Base-by-base conservation (phyloP, 1,284 basidiomycete species). In the Moesziomyces parantarcticus region DNA sequence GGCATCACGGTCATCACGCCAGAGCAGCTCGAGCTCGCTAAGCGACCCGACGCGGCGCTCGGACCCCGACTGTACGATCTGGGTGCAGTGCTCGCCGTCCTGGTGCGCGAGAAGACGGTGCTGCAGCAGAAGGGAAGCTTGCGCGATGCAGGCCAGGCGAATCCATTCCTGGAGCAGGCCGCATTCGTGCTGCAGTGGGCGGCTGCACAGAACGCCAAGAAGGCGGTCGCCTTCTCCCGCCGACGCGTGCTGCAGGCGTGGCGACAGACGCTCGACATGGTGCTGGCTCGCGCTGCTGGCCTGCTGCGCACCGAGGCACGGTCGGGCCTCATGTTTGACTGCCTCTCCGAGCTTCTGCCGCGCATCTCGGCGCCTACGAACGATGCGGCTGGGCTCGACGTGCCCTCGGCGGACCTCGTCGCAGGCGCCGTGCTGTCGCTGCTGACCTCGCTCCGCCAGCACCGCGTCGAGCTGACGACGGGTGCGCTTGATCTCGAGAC, bases 361-460 rank as follows among this genome's bases (percentile, higher is more conserved):
- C 70, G 75, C 22, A 73, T 83, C 20, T 52, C 59, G n/a, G 50
- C 64, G 21, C 57, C 77, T 20, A 66, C 69, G 9, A 69, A 55
- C 9, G 72, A 79, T 32, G 71, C 56, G 20, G 77, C 78, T 22
- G 58, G 55, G 26, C 41, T 53, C 25, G 88, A 91, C 40, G 89
- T 91, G 50, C 87, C 89, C 1, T 92, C 93, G 0, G 88, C 91
- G 3, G 88, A 94, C 34, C 85, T 96, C 7, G 87, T 97, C 3
- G 90, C 92, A 1, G 93, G 96, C 77, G 89, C 90, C 0, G 88
- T 92, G 4, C 84, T 98, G 21, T 91, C 92, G 0, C 88, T 90
- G 6, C 90, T 96, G 64, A 93, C 93, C 5, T 93, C 92, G 77
- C 85, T 98, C 25, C 68, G 77, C 52, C 70, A 73, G 41, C 67